Evolutionary conservation across 371 early-diverging fungal species (phyloP).

Genomic region (Gilbertella persicaria): DNA sequence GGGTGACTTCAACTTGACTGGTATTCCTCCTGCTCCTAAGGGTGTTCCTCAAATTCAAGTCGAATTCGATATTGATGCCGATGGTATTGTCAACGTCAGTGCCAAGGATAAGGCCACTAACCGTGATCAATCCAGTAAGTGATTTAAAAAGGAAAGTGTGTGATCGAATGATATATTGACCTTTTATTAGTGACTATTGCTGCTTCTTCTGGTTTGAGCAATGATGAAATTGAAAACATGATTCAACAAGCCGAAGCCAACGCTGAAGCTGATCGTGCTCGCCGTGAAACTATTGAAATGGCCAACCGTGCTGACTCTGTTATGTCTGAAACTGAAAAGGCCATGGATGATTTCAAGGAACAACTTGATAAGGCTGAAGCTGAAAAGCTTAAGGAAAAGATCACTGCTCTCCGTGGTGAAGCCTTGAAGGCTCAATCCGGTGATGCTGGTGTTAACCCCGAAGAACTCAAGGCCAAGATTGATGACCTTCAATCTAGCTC

Average conservation of each 20-base stretch:
- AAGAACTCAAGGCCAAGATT: slow-evolving; percentile 67
- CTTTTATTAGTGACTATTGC: slow-evolving; percentile 75
- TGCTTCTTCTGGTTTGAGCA: slow-evolving; percentile 90
- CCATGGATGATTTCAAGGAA: slow-evolving; percentile 88
- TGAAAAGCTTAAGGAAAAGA: slow-evolving; percentile 71
- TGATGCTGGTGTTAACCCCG: slow-evolving; percentile 55
- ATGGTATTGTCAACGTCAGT: slow-evolving; percentile 95
- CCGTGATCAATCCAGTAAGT: slow-evolving; percentile 77
- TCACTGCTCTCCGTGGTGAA: slow-evolving; percentile 67
- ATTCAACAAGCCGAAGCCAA: slow-evolving; percentile 83
- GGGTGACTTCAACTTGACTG: slow-evolving; percentile 90
- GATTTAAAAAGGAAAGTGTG: neutral
- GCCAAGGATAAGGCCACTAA: slow-evolving; percentile 94
- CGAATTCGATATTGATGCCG: slow-evolving; percentile 95
- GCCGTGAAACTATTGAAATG: slow-evolving; percentile 86
- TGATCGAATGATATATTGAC: neutral
- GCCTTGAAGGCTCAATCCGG: slow-evolving; percentile 66
- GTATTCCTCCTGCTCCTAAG: slow-evolving; percentile 79
- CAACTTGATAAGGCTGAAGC: slow-evolving; percentile 80
- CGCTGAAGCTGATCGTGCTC: slow-evolving; percentile 83
- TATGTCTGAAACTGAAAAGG: slow-evolving; percentile 87
- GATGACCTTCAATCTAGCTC: slow-evolving; percentile 78
- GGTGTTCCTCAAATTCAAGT: slow-evolving; percentile 88
- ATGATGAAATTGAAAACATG: slow-evolving; percentile 90
- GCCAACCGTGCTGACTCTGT: slow-evolving; percentile 86